These are phyloP conservation scores for Pichia insulana DNA, from an alignment of 805 yeast genomes.

Conservation along the genomic window DNA sequence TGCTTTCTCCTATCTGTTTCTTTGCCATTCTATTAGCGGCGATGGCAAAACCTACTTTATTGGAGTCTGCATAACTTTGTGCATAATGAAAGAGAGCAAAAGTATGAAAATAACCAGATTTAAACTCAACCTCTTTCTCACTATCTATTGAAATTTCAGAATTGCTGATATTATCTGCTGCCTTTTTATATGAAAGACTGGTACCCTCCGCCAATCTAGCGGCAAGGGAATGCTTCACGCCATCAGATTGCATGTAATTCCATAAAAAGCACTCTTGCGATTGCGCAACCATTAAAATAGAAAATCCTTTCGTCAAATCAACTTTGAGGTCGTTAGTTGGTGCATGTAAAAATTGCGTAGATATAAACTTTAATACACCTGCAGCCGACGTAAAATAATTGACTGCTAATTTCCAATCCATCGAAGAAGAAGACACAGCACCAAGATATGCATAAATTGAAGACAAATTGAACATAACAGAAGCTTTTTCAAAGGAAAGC, in stretches of 20 bases:
- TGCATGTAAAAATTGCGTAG: conserved; percentile 80
- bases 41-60: conserved; percentile 69
- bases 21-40: conserved; percentile 43
- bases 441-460: conserved; percentile 50
- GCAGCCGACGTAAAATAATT: conserved; percentile 65
- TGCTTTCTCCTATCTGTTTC: neutral
- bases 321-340: conserved; percentile 74
- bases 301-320: conserved; percentile 55
- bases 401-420: conserved; percentile 50
- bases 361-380: conserved; percentile 62
- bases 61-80: conserved; percentile 40
- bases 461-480: conserved; percentile 70
- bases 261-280: conserved; percentile 78
- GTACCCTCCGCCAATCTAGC: conserved; percentile 67
- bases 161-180: conserved; percentile 37
- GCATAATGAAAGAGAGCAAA: conserved; percentile 56
- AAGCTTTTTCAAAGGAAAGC: conserved; percentile 83
- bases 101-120: conserved; percentile 47
- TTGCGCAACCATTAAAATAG: conserved; percentile 68
- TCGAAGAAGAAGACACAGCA: conserved; percentile 19
- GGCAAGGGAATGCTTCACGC: conserved; percentile 57
- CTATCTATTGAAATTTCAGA: conserved; percentile 33
- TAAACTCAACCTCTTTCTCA: conserved; percentile 42
- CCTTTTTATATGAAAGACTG: conserved; percentile 43
- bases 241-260: conserved; percentile 41